Evolutionary conservation across 139 green algal species (phyloP).

Genomic region (Volvox reticuliferus): DNA sequence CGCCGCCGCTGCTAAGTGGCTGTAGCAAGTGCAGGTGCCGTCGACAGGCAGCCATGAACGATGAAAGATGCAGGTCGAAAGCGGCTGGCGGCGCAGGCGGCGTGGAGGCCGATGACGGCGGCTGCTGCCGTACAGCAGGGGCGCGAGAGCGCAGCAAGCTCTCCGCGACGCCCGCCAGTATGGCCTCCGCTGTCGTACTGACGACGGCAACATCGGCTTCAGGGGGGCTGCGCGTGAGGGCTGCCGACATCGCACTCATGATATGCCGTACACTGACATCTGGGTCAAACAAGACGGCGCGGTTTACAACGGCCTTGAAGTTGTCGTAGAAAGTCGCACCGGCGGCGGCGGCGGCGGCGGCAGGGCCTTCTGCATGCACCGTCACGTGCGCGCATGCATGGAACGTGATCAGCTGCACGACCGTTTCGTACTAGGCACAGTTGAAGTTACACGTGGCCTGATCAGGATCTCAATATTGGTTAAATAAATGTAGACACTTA

Average conservation of each 20-base stretch:
- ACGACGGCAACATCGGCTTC: not conserved
- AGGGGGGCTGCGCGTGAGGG: not conserved
- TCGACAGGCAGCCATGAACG: conserved; percentile 27
- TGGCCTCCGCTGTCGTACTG: conserved; percentile 24
- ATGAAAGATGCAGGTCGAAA: conserved; percentile 19
- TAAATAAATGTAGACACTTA: no score
- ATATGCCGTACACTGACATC: conserved; percentile 11
- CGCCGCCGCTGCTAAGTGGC: not conserved
- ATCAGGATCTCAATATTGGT: no score
- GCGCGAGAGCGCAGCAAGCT: conserved; percentile 6
- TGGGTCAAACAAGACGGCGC: conserved; percentile 34
- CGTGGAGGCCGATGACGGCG: not conserved
- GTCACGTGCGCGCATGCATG: no score
- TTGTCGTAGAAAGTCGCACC: conserved; percentile 18
- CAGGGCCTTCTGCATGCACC: not conserved
- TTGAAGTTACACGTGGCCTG: no score
- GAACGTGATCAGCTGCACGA: no score
- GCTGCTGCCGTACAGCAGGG: no score
- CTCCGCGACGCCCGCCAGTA: conserved; percentile 19
- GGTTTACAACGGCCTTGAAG: conserved; percentile 19
- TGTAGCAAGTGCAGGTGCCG: conserved; percentile 26
- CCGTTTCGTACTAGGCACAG: no score
- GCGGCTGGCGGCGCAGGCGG: not conserved
- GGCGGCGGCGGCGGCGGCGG: not conserved
- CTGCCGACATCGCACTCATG: not conserved